Base-by-base conservation (phyloP, 495 filamentous ascomycete species). In the Aspergillus egyptiacus region DNA sequence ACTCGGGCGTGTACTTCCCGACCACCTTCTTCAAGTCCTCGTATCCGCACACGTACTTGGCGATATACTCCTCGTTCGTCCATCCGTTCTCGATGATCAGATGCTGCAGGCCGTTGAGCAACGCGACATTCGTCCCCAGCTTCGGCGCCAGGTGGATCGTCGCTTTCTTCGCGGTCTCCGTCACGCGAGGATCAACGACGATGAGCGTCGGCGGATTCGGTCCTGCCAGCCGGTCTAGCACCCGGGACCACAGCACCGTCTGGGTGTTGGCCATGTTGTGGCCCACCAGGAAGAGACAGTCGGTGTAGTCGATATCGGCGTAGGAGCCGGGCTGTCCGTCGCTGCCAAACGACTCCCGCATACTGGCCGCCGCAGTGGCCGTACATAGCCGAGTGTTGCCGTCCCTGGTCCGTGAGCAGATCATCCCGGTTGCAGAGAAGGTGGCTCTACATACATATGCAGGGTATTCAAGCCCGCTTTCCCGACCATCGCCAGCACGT, bases 211-310 rank as follows among this genome's bases (percentile, higher is more conserved):
- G 45, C 13, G 45, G 45, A 6, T 48, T 38, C 1, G 45, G 33
- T 13, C 45, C 45, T 10, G 20, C 45, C 0, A 48, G 33, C 0
- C 45, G 18, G 23, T 38, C 45, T 5, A 48, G 23, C 6, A 48
- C 36, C 15, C 45, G 33, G 2, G 45, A 7, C 45, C 45, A 48
- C 3, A 48, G 34, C 33, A 48, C 45, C 18, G 45, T 48, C 45
- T 48, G 45, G 10, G 45, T 48, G 27, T 11, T 17, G 11, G 45
- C 30, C 33, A 48, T 38, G 25, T 48, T 48, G 33, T 48, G 45
- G 9, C 45, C 45, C 13, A 48, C 45, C 33, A 48, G 18, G 23
- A 48, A 48, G 11, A 48, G 10, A 18, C 45, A 48, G 45, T 48
- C 13, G 9, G 45, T 48, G 9, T 48, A 38, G 15, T 48, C 45